A percentile compares a stretch with the other conserved stretches of the same genome.
These are phyloP conservation scores for Talaromyces nanjingensis DNA, from an alignment of 495 filamentous ascomycete genomes.

Conservation along the genomic window DNA sequence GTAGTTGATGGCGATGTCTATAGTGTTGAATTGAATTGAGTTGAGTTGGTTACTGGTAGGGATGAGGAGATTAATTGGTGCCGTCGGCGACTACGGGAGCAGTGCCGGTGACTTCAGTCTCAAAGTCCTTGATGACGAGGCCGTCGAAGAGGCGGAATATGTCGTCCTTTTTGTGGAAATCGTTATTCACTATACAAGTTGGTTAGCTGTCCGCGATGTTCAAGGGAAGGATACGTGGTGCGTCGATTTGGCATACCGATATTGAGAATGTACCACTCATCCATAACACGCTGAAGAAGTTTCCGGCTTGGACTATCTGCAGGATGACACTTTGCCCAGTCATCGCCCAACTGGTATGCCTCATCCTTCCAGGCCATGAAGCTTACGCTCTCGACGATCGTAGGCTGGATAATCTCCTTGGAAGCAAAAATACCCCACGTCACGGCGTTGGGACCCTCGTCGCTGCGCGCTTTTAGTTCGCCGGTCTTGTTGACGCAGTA, in stretches of 20 bases:
- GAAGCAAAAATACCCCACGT: slow-evolving; percentile 99
- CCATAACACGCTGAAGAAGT: slow-evolving; percentile 76
- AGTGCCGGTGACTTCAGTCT: background rate
- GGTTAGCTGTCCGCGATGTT: background rate
- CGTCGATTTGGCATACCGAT: slow-evolving; percentile 55
- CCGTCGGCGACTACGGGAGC: background rate
- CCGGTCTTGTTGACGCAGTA: slow-evolving; percentile 82
- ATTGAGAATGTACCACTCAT: slow-evolving; percentile 88
- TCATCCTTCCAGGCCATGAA: slow-evolving; percentile 99
- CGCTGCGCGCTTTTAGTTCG: slow-evolving; percentile 76
- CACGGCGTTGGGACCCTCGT: slow-evolving; percentile 83
- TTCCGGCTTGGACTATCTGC: slow-evolving; percentile 70
- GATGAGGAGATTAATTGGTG: background rate
- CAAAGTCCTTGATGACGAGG: slow-evolving; percentile 59
- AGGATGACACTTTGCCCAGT: slow-evolving; percentile 90
- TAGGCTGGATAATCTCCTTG: slow-evolving; percentile 97
- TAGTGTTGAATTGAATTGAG: too few relatives aligned
- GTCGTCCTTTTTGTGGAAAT: slow-evolving; percentile 72
- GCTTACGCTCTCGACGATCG: slow-evolving; percentile 96
- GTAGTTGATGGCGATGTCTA: background rate
- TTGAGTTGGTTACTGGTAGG: too few relatives aligned
- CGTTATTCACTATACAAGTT: slow-evolving; percentile 70
- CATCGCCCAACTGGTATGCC: slow-evolving; percentile 82
- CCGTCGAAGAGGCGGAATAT: slow-evolving; percentile 86
- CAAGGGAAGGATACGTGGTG: too few relatives aligned